These are phyloP conservation scores for Backusella mclennaniae DNA, from an alignment of 192 early-diverging fungal species.

Conservation along the genomic window DNA sequence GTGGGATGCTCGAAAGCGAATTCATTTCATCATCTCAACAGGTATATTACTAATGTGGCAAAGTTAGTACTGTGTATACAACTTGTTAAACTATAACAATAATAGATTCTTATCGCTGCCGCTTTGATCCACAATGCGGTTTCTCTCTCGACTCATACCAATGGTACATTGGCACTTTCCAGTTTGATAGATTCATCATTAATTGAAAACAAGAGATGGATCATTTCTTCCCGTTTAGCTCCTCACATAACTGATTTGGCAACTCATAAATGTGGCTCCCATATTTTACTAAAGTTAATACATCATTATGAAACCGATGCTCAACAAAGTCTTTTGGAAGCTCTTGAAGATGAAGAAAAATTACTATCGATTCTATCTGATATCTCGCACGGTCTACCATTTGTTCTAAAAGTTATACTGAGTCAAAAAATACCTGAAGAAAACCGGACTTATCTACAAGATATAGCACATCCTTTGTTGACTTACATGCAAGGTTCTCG, in stretches of 20 bases:
- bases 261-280: constrained; percentile 84
- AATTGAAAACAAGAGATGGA: constrained; percentile 73
- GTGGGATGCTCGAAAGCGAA: constrained; percentile 85
- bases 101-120: constrained; percentile 80
- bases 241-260: constrained; percentile 72
- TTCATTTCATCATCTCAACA: constrained; percentile 74
- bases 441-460: neutral
- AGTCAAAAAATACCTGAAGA: neutral
- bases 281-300: constrained; percentile 81
- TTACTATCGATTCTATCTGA: constrained; percentile 66
- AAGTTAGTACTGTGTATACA: neutral
- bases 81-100: neutral
- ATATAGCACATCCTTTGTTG: neutral
- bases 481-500: neutral
- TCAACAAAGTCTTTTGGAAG: constrained; percentile 75
- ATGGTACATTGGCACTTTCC: constrained; percentile 83
- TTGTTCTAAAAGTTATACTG: neutral
- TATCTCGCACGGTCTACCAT: constrained; percentile 61
- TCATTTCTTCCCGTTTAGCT: constrained; percentile 76
- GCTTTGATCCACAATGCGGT: constrained; percentile 81
- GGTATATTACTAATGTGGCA: constrained; percentile 20
- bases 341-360: constrained; percentile 37
- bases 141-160: constrained; percentile 77
- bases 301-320: constrained; percentile 85
- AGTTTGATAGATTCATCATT: constrained; percentile 87